Conservation (phyloP, 2,329 filamentous ascomycete species). For the Xylaria arbuscula region DNA sequence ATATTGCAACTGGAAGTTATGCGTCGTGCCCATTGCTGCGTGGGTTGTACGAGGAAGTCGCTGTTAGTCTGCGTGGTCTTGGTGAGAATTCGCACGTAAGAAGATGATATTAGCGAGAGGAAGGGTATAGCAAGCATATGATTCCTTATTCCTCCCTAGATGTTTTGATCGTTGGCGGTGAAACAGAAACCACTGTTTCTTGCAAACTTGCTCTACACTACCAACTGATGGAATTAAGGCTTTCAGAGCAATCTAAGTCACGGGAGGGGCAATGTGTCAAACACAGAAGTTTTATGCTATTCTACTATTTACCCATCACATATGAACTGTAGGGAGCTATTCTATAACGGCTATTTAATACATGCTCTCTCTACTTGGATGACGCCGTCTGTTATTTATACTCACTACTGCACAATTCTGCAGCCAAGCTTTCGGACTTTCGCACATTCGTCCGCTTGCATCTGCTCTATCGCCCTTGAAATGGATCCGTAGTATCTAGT, state of each 20-base stretch:
- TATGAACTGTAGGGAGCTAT: slow-evolving; percentile 37
- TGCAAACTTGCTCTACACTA: slow-evolving; percentile 6
- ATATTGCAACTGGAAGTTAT: slow-evolving; percentile 2
- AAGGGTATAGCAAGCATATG: background rate
- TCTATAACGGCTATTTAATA: slow-evolving; percentile 46
- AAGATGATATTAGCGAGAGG: background rate
- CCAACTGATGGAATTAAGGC: background rate
- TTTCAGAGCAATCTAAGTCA: background rate
- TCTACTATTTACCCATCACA: slow-evolving; percentile 37
- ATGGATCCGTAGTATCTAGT: slow-evolving; percentile 22
- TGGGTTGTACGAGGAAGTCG: background rate
- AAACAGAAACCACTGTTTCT: background rate
- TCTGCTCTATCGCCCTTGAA: slow-evolving; percentile 39
- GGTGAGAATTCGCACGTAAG: background rate
- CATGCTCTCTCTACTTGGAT: slow-evolving; percentile 8
- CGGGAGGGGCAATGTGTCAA: slow-evolving; percentile 22
- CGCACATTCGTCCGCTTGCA: slow-evolving; percentile 51
- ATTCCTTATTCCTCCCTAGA: background rate
- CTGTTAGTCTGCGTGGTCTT: background rate
- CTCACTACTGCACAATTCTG: slow-evolving; percentile 48
- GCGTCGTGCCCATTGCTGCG: background rate
- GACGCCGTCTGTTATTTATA: slow-evolving; percentile 45
- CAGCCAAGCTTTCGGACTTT: slow-evolving; percentile 47
- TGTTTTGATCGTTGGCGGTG: background rate
- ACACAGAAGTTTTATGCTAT: slow-evolving; percentile 42